These are phyloP conservation scores for Ceraceosorus bombacis DNA, from an alignment of 1,284 basidiomycete genomes.

Conservation along the genomic window DNA sequence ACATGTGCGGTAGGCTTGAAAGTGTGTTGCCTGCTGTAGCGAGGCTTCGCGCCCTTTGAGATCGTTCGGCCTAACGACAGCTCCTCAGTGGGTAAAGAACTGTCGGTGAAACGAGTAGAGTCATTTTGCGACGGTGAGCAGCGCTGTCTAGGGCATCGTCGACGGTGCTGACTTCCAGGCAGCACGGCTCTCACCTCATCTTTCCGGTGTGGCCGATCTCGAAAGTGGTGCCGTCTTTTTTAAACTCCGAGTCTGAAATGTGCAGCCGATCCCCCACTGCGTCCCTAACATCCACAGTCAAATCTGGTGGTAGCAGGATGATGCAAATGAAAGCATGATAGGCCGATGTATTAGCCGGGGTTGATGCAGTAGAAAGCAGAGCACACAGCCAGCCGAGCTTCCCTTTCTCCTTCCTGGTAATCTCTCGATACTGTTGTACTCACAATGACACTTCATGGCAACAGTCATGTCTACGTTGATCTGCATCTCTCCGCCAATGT, in stretches of 20 bases:
- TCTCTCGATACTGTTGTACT: slow-evolving; percentile 3
- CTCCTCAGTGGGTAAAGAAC: not conserved
- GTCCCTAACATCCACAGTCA: slow-evolving; percentile 83
- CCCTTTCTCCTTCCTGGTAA: not conserved
- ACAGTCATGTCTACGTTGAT: slow-evolving; percentile 46
- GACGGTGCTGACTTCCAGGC: too few relatives aligned
- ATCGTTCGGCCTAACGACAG: not conserved
- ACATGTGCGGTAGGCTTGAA: slow-evolving; percentile 45
- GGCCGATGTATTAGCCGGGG: too few relatives aligned
- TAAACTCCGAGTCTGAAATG: slow-evolving; percentile 67
- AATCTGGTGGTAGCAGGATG: slow-evolving; percentile 19
- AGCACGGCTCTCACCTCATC: slow-evolving; percentile 55
- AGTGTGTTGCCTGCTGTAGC: slow-evolving; percentile 18
- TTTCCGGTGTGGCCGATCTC: slow-evolving; percentile 71
- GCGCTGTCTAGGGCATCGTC: too few relatives aligned
- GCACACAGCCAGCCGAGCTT: too few relatives aligned
- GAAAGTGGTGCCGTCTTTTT: slow-evolving; percentile 68
- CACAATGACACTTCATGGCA: slow-evolving; percentile 39
- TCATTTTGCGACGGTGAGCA: not conserved
- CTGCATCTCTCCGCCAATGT: slow-evolving; percentile 36
- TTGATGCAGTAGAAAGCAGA: too few relatives aligned
- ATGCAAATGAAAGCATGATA: not conserved
- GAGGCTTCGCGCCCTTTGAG: not conserved
- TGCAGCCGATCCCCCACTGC: slow-evolving; percentile 83
- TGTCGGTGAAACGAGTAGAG: not conserved